Evolutionary conservation across 176 grass and related monocot genomes (phyloP).

Genomic region (Phoenix roebelenii): DNA sequence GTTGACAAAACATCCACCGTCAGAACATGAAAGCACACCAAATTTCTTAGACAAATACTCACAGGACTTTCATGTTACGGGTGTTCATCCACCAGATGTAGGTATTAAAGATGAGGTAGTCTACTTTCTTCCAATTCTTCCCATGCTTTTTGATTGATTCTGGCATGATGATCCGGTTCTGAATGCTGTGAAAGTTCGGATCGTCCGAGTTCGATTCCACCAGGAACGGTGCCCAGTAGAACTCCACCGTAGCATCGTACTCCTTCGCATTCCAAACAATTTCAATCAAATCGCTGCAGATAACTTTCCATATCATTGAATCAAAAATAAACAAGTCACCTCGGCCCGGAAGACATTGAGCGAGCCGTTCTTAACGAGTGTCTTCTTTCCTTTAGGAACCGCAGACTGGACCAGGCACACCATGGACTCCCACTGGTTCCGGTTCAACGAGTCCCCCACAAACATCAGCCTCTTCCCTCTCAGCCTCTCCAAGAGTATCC

Average conservation of each 20-base stretch:
- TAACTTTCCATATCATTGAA: too few relatives aligned
- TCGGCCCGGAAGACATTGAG: slow-evolving; percentile 52
- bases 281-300: too few relatives aligned
- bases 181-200: slow-evolving; percentile 55
- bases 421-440: slow-evolving; percentile 86
- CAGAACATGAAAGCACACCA: too few relatives aligned
- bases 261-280: slow-evolving; percentile 19
- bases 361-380: slow-evolving; percentile 61
- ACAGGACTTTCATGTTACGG: slow-evolving; percentile 53
- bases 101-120: slow-evolving; percentile 62
- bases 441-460: slow-evolving; percentile 65
- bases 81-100: slow-evolving; percentile 84
- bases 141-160: slow-evolving; percentile 47
- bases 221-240: slow-evolving; percentile 91
- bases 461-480: slow-evolving; percentile 68
- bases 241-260: slow-evolving; percentile 64
- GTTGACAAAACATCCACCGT: too few relatives aligned
- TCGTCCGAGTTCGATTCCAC: slow-evolving; percentile 75
- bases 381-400: slow-evolving; percentile 42
- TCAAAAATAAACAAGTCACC: slow-evolving; percentile 14
- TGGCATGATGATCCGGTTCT: slow-evolving; percentile 39
- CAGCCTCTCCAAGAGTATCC: slow-evolving; percentile 43
- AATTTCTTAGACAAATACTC: background rate
- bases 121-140: slow-evolving; percentile 39
- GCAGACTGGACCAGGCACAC: slow-evolving; percentile 58